Evolutionary conservation across 495 filamentous ascomycete species (phyloP).

Genomic region (Poronia punctata): DNA sequence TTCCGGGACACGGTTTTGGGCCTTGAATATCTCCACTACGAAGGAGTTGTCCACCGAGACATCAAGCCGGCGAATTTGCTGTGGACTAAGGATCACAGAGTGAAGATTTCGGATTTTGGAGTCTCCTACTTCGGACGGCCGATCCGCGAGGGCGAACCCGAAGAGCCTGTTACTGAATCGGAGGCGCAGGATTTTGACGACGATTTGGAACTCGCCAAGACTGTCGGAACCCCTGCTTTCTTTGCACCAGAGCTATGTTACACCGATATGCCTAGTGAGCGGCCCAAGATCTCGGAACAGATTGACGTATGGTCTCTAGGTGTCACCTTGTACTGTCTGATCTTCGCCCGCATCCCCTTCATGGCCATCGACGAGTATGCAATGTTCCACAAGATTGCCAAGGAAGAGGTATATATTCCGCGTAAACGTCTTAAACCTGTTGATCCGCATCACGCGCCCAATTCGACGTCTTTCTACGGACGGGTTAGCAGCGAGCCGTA

Average conservation of each 20-base stretch:
- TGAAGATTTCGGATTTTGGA: slow-evolving; percentile 99
- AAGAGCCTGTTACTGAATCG: slow-evolving; percentile 73
- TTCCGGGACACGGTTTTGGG: slow-evolving; percentile 93
- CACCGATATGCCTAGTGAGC: slow-evolving; percentile 50
- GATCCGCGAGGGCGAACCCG: slow-evolving; percentile 65
- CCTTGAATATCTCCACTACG: slow-evolving; percentile 91
- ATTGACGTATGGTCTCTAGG: slow-evolving; percentile 98
- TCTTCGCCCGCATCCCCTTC: slow-evolving; percentile 90
- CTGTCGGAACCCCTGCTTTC: slow-evolving; percentile 94
- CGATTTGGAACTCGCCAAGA: slow-evolving; percentile 91
- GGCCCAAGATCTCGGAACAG: slow-evolving; percentile 50
- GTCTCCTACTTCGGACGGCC: slow-evolving; percentile 92
- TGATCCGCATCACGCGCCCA: slow-evolving; percentile 47
- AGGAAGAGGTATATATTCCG: slow-evolving; percentile 84
- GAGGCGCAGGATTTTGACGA: slow-evolving; percentile 81
- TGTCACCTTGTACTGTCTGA: slow-evolving; percentile 89
- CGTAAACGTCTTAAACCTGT: slow-evolving; percentile 71
- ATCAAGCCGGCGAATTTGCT: slow-evolving; percentile 99
- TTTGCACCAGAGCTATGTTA: slow-evolving; percentile 98
- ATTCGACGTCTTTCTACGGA: slow-evolving; percentile 46
- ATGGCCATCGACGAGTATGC: slow-evolving; percentile 83
- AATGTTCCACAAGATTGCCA: slow-evolving; percentile 84
- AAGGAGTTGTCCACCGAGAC: slow-evolving; percentile 94
- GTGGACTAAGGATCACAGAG: slow-evolving; percentile 72
- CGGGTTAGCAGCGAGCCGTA: slow-evolving; percentile 43